Conservation (phyloP, 768 basidiomycete genomes). For the Panaeolus cyanescens region DNA sequence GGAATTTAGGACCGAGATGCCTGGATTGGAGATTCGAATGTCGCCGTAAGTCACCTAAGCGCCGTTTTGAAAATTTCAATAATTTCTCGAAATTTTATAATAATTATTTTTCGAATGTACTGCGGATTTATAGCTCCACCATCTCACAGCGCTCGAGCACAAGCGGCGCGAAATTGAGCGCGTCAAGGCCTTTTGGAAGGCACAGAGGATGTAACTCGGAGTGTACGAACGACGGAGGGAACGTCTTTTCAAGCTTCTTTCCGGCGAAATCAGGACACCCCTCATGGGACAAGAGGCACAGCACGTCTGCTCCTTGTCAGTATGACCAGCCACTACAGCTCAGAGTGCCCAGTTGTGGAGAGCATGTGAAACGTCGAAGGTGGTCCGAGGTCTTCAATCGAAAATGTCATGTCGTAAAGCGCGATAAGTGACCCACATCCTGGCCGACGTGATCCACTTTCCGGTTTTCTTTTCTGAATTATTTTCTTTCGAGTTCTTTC, state of each 20-base stretch:
- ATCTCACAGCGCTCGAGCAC: not conserved
- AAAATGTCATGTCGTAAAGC: not conserved
- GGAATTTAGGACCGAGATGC: not conserved
- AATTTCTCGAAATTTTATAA: not conserved
- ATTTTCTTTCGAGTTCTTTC: not conserved
- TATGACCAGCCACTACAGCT: not conserved
- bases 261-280: not conserved
- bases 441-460: not conserved
- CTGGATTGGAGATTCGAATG: not conserved
- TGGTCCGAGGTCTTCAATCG: not conserved
- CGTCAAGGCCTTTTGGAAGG: not conserved
- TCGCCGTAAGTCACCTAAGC: not conserved
- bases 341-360: not conserved
- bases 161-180: constrained; percentile 1
- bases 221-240: not conserved
- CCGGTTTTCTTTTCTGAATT: not conserved
- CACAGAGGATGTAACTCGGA: not conserved
- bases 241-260: too few relatives aligned
- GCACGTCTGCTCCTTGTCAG: not conserved
- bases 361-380: not conserved
- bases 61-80: not conserved
- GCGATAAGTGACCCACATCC: not conserved
- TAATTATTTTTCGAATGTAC: too few relatives aligned
- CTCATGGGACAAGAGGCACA: not conserved
- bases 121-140: not conserved